Percentiles rank a stretch among this genome's conserved stretches.
Evolutionary conservation across 768 basidiomycete genomes (phyloP).

Genomic region (Holtermannia corniformis): DNA sequence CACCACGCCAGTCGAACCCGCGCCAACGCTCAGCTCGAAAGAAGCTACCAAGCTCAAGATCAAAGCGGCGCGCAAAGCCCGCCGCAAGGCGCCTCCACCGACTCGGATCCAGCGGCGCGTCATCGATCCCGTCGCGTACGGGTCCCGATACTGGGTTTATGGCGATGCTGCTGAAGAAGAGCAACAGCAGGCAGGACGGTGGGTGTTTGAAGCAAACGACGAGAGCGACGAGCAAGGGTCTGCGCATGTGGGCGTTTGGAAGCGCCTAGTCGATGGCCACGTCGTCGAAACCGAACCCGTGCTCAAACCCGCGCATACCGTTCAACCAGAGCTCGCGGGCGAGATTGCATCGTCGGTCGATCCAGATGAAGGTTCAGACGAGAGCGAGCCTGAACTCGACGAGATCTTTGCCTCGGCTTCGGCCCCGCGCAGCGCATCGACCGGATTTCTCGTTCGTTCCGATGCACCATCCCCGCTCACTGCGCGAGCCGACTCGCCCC

Average conservation of each 20-base stretch:
- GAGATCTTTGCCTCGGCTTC: background rate
- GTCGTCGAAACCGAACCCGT: background rate
- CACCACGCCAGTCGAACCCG: background rate
- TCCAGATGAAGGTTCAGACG: background rate
- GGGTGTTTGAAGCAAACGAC: background rate
- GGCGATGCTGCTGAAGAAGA: slow-evolving; percentile 4
- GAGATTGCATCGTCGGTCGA: too few relatives aligned
- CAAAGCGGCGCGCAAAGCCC: slow-evolving; percentile 4
- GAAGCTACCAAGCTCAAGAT: background rate
- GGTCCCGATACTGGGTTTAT: slow-evolving; percentile 12
- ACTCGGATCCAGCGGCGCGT: slow-evolving; percentile 21
- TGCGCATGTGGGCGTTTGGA: slow-evolving; percentile 8
- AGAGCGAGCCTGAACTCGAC: background rate
- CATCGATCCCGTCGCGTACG: slow-evolving; percentile 25
- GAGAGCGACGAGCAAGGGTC: slow-evolving; percentile 4
- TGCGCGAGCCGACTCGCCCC: background rate
- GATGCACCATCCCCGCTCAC: background rate
- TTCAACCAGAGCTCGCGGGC: background rate
- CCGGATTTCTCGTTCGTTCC: background rate
- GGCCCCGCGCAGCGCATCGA: background rate
- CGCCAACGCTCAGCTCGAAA: background rate
- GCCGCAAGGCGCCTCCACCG: slow-evolving; percentile 16
- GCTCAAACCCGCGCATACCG: background rate
- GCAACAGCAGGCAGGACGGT: background rate
- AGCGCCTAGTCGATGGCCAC: slow-evolving; percentile 3